Conservation (phyloP, 2,329 filamentous ascomycete genomes). For the Polychaeton citri region DNA sequence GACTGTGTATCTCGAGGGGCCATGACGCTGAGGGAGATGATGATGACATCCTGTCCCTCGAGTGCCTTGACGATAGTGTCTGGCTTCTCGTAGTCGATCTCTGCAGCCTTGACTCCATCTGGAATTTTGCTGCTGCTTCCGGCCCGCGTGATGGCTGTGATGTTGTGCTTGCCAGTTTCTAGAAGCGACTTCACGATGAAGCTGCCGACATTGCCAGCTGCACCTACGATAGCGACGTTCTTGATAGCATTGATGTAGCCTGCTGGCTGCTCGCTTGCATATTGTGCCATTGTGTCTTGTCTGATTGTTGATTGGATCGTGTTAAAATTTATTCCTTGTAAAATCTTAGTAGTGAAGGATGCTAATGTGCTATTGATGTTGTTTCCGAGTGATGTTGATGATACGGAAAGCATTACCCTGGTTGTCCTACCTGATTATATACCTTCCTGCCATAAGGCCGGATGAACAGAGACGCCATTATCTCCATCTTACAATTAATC, state of each 20-base stretch:
- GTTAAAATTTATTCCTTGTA: no score
- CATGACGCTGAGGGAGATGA: constrained; percentile 23
- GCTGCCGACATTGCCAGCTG: constrained; percentile 27
- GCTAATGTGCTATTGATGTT: no score
- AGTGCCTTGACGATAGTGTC: constrained; percentile 22
- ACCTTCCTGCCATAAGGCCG: no score
- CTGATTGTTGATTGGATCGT: not conserved
- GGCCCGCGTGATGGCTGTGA: constrained; percentile 38
- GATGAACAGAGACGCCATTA: no score
- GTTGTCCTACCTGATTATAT: no score
- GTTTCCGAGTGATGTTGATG: no score
- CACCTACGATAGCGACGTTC: constrained; percentile 29
- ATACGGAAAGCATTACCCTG: no score
- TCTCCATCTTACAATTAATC: no score
- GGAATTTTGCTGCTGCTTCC: constrained; percentile 31
- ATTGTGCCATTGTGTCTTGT: not conserved
- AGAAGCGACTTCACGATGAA: constrained; percentile 27
- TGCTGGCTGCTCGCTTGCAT: not conserved
- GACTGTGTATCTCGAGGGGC: constrained; percentile 16
- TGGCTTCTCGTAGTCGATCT: constrained; percentile 36
- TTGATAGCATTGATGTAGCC: constrained; percentile 14
- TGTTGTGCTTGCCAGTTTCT: constrained; percentile 31
- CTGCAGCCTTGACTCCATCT: constrained; percentile 24
- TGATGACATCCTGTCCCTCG: constrained; percentile 23
- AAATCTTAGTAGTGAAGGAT: no score